Conservation (phyloP, 305 asterid species). For the Fraxinus floribunda region DNA sequence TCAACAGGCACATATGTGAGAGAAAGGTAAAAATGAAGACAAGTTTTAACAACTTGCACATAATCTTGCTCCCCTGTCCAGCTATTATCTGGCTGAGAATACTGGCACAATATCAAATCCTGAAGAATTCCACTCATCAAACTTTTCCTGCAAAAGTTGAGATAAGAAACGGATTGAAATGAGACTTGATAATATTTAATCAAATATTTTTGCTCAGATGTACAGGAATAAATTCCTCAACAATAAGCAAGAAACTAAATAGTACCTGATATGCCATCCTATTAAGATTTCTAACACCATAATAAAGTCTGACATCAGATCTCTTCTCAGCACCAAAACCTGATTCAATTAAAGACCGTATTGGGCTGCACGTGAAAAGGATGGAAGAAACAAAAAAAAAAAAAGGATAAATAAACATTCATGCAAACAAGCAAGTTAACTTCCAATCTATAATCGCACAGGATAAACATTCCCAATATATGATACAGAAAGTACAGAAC, state of each 20-base stretch:
- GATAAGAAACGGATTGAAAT: not conserved
- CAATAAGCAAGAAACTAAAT: slow-evolving; percentile 10
- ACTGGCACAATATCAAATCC: slow-evolving; percentile 78
- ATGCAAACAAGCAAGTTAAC: not conserved
- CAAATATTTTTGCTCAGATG: not conserved
- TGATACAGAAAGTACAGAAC: not conserved
- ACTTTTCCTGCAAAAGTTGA: slow-evolving; percentile 55
- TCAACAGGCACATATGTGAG: not conserved
- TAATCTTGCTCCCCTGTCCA: slow-evolving; percentile 79
- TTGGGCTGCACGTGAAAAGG: slow-evolving; percentile 54
- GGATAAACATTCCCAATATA: not conserved
- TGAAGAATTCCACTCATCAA: slow-evolving; percentile 71
- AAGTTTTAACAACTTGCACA: slow-evolving; percentile 55
- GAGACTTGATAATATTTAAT: not conserved
- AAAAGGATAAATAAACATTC: not conserved
- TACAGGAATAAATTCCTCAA: not conserved
- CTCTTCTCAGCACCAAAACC: slow-evolving; percentile 75
- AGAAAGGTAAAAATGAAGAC: not conserved
- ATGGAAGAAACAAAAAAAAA: slow-evolving; percentile 12
- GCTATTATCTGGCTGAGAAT: slow-evolving; percentile 69
- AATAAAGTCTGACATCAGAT: slow-evolving; percentile 82
- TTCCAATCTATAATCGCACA: not conserved
- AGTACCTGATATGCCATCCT: slow-evolving; percentile 88
- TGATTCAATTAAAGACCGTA: slow-evolving; percentile 75
- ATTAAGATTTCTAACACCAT: slow-evolving; percentile 78